Conservation (phyloP, 2,329 filamentous ascomycete species). For the Clonostachys sp. region DNA sequence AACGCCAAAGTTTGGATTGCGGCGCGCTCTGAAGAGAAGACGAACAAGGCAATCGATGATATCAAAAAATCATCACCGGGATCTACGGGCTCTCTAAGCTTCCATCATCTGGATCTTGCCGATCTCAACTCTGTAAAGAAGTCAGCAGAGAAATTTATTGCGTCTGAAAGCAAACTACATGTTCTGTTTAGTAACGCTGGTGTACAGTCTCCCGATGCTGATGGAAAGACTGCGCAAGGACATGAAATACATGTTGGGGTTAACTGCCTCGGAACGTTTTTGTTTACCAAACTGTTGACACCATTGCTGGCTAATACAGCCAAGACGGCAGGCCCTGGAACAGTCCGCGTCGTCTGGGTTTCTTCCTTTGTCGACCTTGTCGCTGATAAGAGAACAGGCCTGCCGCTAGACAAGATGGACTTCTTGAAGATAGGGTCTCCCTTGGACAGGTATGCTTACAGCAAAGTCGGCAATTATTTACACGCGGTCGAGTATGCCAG, state of each 20-base stretch:
- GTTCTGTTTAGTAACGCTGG: constrained; percentile 34
- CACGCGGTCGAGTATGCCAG: constrained; percentile 15
- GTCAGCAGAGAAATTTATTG: constrained; percentile 14
- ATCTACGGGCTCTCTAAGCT: constrained; percentile 28
- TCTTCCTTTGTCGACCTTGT: constrained; percentile 6
- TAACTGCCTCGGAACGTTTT: constrained; percentile 30
- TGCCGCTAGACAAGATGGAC: too few relatives aligned
- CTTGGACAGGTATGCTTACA: constrained; percentile 13
- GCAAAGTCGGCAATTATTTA: constrained; percentile 15
- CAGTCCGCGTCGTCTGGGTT: constrained; percentile 20
- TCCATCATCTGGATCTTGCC: constrained; percentile 31
- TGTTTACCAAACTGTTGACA: constrained; percentile 27
- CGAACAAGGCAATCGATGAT: constrained; percentile 28
- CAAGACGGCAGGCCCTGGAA: constrained; percentile 13
- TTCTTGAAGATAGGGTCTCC: too few relatives aligned
- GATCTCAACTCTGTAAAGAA: constrained; percentile 21
- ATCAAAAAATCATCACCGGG: constrained; percentile 24
- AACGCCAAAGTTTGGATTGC: constrained; percentile 49
- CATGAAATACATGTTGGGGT: constrained; percentile 33
- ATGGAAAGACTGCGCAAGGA: constrained; percentile 26
- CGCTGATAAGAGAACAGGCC: too few relatives aligned
- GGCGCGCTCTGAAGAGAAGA: constrained; percentile 34
- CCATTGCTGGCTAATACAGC: constrained; percentile 22
- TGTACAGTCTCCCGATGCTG: constrained; percentile 28
- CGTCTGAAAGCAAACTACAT: constrained; percentile 19